Conservation (phyloP, 305 asterid species). For the Nicotiana rustica region DNA sequence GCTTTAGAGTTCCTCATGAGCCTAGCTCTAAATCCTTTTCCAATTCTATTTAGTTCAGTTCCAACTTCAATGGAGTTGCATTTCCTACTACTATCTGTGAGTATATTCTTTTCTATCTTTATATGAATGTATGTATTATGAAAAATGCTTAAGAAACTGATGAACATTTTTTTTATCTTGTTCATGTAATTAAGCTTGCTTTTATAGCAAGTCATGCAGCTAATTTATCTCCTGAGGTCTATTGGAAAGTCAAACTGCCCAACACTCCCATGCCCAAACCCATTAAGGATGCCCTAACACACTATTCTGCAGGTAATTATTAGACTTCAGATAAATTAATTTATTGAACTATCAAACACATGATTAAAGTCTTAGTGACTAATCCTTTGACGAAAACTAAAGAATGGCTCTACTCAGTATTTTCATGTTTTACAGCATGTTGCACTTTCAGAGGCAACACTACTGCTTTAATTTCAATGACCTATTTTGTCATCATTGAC, state of each 20-base stretch:
- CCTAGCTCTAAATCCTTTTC: not conserved
- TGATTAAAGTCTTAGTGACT: not conserved
- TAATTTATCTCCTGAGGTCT: constrained; percentile 41
- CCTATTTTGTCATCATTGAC: not conserved
- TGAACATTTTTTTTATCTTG: not conserved
- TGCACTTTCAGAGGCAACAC: too few species aligned
- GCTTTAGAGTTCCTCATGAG: not conserved
- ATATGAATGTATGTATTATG: not conserved
- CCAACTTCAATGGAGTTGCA: constrained; percentile 52
- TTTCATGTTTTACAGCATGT: not conserved
- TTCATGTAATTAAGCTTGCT: constrained; percentile 52
- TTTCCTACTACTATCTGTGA: constrained; percentile 64
- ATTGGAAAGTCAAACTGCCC: constrained; percentile 76
- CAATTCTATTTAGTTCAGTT: not conserved
- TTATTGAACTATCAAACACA: not conserved
- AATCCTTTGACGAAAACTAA: not conserved
- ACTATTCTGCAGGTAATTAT: not conserved
- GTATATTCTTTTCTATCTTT: constrained; percentile 32
- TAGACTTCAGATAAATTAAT: not conserved
- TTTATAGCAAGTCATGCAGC: constrained; percentile 65
- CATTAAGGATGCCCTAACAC: constrained; percentile 52
- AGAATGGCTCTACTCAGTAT: not conserved
- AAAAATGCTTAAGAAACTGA: not conserved
- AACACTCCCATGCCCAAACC: constrained; percentile 74
- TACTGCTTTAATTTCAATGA: not conserved